Base-by-base conservation (phyloP, 441 rosid species). In the Erysimum cheiri region DNA sequence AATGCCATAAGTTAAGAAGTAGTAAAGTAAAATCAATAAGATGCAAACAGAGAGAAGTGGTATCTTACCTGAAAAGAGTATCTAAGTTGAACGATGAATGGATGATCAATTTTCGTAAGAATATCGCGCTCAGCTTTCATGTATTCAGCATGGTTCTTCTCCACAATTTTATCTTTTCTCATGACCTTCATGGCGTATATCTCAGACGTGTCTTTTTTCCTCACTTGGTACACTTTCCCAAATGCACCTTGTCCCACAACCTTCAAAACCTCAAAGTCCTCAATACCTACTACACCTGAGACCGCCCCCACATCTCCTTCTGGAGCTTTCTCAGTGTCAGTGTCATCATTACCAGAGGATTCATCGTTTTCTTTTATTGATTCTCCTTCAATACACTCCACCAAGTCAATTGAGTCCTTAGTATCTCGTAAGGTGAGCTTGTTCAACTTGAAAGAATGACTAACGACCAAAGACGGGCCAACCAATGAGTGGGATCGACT, bases 221-320 rank as follows among this genome's bases (percentile, higher is more conserved):
- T 87, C 59, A 91, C 98, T 76, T 94, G 97, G 67, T 61, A 91
- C 13, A 94, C 98, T 83, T 85, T 94, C 64, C 89, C 98, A 82
- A 94, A 94, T 64, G 96, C 93, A 79, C 98, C 98, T 82, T 90
- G 86, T 74, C 98, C 98, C 57, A 92, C 99, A 64, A 94, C 87
- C 74, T 87, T 94, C 82, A 94, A 60, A 81, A 82, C 79, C 85
- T 94, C 98, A 78, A 94, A 94, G 78, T 92, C 96, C 26, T 92
- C 96, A 71, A 89, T 81, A 32, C 92, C 88, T 29, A 93, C 77
- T 61, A 53, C 62, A 24, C 84, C 68, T 9, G 60, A 50, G 39
- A 60, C 78, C 59, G 71, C 71, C 65, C 40, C 35, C 26, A 70
- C 19, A 52, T 64, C 81, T 48, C 61, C 79, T 58, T 77, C 74